These are phyloP conservation scores for Jasminum sambac DNA, from an alignment of 257 asterid genomes.

Conservation along the genomic window DNA sequence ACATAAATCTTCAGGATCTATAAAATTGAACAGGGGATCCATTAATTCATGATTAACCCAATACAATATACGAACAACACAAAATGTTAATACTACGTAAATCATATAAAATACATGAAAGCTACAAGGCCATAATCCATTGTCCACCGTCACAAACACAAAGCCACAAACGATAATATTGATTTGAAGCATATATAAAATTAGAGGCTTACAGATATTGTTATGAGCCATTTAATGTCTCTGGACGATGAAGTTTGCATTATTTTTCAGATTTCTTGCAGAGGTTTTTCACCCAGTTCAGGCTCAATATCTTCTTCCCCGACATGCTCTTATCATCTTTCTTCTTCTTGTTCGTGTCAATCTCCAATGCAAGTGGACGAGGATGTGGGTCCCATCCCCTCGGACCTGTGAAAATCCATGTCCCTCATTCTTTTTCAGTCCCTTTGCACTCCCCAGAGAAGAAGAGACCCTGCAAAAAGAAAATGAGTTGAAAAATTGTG, in stretches of 20 bases:
- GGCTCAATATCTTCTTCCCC: slow-evolving; percentile 14
- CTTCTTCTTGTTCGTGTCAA: background rate
- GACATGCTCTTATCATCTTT: slow-evolving; percentile 7
- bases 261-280: slow-evolving; percentile 16
- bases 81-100: background rate
- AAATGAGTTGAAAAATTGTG: background rate
- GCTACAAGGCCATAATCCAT: background rate
- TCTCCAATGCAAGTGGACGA: background rate
- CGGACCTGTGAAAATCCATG: slow-evolving; percentile 8
- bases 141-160: background rate
- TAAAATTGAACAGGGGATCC: background rate
- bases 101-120: background rate
- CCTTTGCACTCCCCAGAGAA: slow-evolving; percentile 3
- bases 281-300: slow-evolving; percentile 15
- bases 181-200: background rate
- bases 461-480: background rate
- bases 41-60: background rate
- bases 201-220: background rate
- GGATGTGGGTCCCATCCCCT: slow-evolving; percentile 18
- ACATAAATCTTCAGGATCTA: background rate
- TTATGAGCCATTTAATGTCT: background rate
- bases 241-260: background rate
- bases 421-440: background rate
- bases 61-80: background rate
- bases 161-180: background rate